A percentile compares a stretch with the other conserved stretches of the same genome.
These are phyloP conservation scores for Pythium scleroteichum DNA, from an alignment of 352 stramenopile genomes.

Conservation along the genomic window DNA sequence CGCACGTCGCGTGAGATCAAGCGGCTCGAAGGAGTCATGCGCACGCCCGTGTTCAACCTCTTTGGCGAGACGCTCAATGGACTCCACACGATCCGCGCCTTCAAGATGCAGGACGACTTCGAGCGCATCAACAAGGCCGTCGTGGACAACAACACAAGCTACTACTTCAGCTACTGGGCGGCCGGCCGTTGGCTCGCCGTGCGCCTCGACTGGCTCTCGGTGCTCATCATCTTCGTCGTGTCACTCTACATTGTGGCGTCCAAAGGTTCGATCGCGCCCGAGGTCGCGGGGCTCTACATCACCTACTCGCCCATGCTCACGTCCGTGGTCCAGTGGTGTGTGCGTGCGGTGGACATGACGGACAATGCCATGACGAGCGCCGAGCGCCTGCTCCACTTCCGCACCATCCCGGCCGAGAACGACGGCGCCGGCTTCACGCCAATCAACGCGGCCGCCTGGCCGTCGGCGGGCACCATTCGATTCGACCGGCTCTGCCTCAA, in stretches of 20 bases:
- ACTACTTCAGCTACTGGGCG: slow-evolving; percentile 46
- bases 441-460: slow-evolving; percentile 66
- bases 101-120: slow-evolving; percentile 43
- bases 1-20: slow-evolving; percentile 88
- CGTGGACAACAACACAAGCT: slow-evolving; percentile 43
- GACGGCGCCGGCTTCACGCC: slow-evolving; percentile 49
- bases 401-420: slow-evolving; percentile 76
- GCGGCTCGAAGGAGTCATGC: slow-evolving; percentile 90
- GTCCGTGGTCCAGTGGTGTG: slow-evolving; percentile 87
- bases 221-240: slow-evolving; percentile 86
- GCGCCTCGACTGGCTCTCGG: slow-evolving; percentile 76
- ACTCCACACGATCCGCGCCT: slow-evolving; percentile 90
- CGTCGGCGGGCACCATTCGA: slow-evolving; percentile 30
- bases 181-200: slow-evolving; percentile 91
- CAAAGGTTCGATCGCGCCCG: slow-evolving; percentile 45
- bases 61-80: slow-evolving; percentile 92
- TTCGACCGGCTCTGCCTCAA: slow-evolving; percentile 41
- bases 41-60: slow-evolving; percentile 91
- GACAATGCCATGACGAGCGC: slow-evolving; percentile 92
- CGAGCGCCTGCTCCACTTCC: slow-evolving; percentile 60
- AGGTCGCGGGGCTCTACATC: slow-evolving; percentile 82
- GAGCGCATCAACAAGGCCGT: slow-evolving; percentile 33
- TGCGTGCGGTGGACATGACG: slow-evolving; percentile 86
- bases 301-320: slow-evolving; percentile 89
- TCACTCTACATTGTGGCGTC: slow-evolving; percentile 81